Conservation (phyloP, 257 asterid genomes). For the Solanum gracilifrons region DNA sequence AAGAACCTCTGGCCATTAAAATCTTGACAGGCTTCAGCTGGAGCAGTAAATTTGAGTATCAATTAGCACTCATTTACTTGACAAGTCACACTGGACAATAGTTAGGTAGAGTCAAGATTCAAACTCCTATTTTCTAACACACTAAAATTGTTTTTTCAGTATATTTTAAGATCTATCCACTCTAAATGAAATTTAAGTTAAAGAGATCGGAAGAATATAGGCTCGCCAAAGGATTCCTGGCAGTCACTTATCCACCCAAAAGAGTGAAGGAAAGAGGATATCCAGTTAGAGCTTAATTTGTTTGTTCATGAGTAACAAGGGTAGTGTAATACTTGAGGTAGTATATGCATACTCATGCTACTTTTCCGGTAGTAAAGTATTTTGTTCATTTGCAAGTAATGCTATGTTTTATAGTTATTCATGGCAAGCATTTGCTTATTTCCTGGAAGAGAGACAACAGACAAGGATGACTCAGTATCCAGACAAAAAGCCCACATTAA, state of each 20-base stretch:
- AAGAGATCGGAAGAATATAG: not conserved
- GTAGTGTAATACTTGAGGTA: not conserved
- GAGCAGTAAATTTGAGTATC: not conserved
- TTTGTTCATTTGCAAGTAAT: not conserved
- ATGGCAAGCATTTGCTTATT: not conserved
- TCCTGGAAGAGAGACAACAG: not conserved
- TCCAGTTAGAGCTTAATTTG: not conserved
- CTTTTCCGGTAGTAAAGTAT: not conserved
- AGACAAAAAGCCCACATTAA: not conserved
- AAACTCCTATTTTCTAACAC: not conserved
- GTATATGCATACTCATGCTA: not conserved
- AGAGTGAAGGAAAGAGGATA: too few relatives aligned
- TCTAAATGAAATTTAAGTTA: not conserved
- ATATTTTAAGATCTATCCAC: not conserved
- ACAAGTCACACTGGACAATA: not conserved
- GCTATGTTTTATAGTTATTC: not conserved
- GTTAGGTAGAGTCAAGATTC: not conserved
- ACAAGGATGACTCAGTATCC: not conserved
- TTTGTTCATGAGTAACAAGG: not conserved
- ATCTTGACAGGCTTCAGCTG: not conserved
- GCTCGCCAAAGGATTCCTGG: not conserved
- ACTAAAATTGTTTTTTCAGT: not conserved
- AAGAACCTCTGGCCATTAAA: not conserved
- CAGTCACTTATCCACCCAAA: not conserved
- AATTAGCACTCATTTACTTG: not conserved